These are phyloP conservation scores for Aspergillus piperis DNA, from an alignment of 2,329 filamentous ascomycete genomes.

Conservation along the genomic window DNA sequence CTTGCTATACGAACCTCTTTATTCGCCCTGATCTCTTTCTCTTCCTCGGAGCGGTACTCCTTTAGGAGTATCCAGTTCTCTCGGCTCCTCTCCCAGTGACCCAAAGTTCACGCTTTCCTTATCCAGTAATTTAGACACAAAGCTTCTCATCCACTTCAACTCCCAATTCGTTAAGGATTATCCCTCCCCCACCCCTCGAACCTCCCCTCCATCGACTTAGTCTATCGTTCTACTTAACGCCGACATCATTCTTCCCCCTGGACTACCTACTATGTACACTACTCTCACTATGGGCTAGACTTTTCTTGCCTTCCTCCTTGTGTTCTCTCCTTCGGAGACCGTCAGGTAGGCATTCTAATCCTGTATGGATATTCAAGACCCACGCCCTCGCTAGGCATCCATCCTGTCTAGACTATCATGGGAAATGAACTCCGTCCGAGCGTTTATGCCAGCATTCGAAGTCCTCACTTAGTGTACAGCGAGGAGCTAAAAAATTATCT, in stretches of 20 bases:
- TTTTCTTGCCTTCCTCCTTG: not conserved
- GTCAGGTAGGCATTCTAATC: not conserved
- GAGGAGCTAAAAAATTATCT: not conserved
- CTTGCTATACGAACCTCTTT: not conserved
- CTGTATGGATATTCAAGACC: not conserved
- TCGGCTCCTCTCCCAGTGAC: not conserved
- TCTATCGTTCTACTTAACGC: not conserved
- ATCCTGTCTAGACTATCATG: not conserved
- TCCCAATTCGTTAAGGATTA: not conserved
- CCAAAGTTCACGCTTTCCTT: not conserved
- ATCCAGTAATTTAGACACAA: not conserved
- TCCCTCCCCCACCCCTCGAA: not conserved
- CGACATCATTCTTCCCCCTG: too few relatives aligned
- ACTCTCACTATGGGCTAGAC: not conserved
- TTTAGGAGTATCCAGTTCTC: not conserved
- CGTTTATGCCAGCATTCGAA: not conserved
- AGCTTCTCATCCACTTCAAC: not conserved
- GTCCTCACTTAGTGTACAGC: not conserved
- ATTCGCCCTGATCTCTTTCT: not conserved
- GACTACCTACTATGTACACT: not conserved
- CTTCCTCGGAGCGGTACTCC: not conserved
- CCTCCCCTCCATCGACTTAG: not conserved
- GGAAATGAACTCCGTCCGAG: not conserved
- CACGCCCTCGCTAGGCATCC: not conserved
- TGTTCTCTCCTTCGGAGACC: not conserved